Base-by-base conservation (phyloP, 495 filamentous ascomycete genomes). In the Bryoglossum gracile region DNA sequence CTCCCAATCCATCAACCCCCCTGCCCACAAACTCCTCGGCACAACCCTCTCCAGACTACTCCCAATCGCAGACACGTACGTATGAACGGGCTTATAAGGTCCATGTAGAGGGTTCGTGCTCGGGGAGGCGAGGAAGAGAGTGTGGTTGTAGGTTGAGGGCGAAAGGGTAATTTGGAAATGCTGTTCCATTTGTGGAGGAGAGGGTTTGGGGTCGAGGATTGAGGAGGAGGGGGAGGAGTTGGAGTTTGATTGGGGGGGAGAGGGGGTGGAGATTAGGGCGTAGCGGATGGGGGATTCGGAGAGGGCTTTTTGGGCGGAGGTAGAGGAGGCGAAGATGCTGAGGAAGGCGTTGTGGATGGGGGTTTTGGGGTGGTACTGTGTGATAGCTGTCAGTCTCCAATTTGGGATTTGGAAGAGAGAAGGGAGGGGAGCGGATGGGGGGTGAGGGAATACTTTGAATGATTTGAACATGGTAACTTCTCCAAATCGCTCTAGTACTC, bases 401-500 rank as follows among this genome's bases (percentile, higher is more conserved):
- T 10, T 30, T 43, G 28, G 13, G 6, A 3, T 25, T 24, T 25
- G 22, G n/a, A n/a, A n/a, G n/a, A n/a, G n/a, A n/a, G n/a, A n/a
- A n/a, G n/a, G n/a, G n/a, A n/a, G n/a, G 41, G 21, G 6, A 43
- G 41, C 11, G 32, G 17, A 21, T 34, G 38, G 19, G 39, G 23
- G 16, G 19, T n/a, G 2, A 40, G 28, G 24, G 30, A 65, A 17
- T 68, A 89, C 86, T 57, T 77, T 74, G 16, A 88, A 67, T 55
- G 76, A 81, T 62, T 81, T 78, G 68, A 87, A 96, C 52, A 81
- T 80, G 18, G 80, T 75, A 8, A 96, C 76, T 42, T 88, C 78
- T 43, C 87, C 88, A 63, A 84, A 85, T 58, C 75, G 75, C 62
- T 88, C 80, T 19, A 96, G 66, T 18, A 83, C 75, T 28, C 74